Evolutionary conservation across 352 stramenopile species (phyloP).

Genomic region (Phytophthora sansomeana): DNA sequence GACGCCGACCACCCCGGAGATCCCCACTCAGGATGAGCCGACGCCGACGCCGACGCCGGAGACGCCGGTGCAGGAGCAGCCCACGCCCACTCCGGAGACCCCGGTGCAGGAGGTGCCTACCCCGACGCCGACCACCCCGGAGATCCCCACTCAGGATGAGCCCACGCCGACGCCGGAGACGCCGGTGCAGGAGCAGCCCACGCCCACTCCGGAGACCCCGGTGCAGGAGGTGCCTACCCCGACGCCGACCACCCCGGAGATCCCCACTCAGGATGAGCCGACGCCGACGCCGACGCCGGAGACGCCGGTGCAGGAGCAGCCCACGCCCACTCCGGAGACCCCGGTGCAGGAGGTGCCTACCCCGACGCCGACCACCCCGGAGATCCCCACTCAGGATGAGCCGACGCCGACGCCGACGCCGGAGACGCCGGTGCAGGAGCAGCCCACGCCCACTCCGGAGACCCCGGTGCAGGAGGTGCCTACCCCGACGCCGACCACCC

Average conservation of each 20-base stretch:
- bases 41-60: neutral
- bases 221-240: neutral
- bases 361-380: slow-evolving; percentile 4
- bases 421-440: neutral
- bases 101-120: too few relatives aligned
- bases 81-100: neutral
- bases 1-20: too few relatives aligned
- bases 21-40: too few relatives aligned
- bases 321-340: neutral
- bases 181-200: too few relatives aligned
- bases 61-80: slow-evolving; percentile 2
- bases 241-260: neutral
- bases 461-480: slow-evolving; percentile 2
- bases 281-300: neutral
- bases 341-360: neutral
- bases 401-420: neutral
- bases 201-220: neutral
- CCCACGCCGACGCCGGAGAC: too few relatives aligned
- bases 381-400: neutral
- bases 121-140: slow-evolving; percentile 2
- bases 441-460: neutral
- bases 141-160: too few relatives aligned
- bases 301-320: neutral
- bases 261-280: neutral
- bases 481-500: slow-evolving; percentile 2